Evolutionary conservation across 306 rosid genomes (phyloP).

Genomic region (Comarum palustre): DNA sequence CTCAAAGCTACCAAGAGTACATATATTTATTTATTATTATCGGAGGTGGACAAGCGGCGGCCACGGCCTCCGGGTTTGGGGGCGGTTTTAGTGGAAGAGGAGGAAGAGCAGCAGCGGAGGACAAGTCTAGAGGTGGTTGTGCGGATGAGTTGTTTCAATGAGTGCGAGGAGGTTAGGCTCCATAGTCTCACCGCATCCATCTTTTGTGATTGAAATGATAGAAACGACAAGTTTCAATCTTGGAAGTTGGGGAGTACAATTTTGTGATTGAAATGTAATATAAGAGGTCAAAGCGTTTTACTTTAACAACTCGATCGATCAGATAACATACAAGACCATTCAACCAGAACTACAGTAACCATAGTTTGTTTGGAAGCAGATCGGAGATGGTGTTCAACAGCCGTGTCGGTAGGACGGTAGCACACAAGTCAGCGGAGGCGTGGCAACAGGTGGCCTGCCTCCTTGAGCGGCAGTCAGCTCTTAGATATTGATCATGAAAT

Average conservation of each 20-base stretch:
- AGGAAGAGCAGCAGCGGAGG: slow-evolving; percentile 49
- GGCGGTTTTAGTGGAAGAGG: slow-evolving; percentile 34
- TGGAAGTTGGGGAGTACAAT: too few species aligned
- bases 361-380: too few species aligned
- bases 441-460: slow-evolving; percentile 61
- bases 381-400: slow-evolving; percentile 60
- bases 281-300: too few species aligned
- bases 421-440: slow-evolving; percentile 58
- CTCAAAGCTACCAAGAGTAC: too few species aligned
- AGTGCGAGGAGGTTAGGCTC: slow-evolving; percentile 43
- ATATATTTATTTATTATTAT: too few species aligned
- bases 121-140: slow-evolving; percentile 28
- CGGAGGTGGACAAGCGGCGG: slow-evolving; percentile 54
- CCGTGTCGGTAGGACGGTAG: slow-evolving; percentile 59
- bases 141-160: slow-evolving; percentile 53
- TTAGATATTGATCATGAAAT: too few species aligned
- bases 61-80: slow-evolving; percentile 42
- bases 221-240: not conserved
- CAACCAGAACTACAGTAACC: too few species aligned
- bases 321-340: too few species aligned
- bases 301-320: too few species aligned
- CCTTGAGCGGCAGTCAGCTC: slow-evolving; percentile 46
- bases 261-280: too few species aligned
- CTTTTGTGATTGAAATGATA: too few species aligned
- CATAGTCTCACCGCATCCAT: slow-evolving; percentile 57